A percentile compares a stretch with the other conserved stretches of the same genome.
Evolutionary conservation across 2,329 filamentous ascomycete genomes (phyloP).

Genomic region (Phoma sp.): DNA sequence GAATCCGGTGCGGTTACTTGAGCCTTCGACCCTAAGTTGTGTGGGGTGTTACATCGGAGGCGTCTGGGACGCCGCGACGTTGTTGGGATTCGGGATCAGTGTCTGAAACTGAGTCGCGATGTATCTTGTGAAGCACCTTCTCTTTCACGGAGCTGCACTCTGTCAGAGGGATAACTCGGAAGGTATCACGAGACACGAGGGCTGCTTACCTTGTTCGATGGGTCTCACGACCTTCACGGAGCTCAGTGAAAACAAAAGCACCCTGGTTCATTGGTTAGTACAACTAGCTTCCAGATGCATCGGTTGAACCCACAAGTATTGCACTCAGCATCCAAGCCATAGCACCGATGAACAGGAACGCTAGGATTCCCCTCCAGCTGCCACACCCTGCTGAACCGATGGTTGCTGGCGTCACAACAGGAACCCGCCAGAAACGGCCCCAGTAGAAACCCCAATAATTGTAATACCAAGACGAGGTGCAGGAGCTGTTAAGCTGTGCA

Average conservation of each 20-base stretch:
- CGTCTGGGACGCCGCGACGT: not conserved
- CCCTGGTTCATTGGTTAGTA: not conserved
- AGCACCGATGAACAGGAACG: not conserved
- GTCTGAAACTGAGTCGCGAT: not conserved
- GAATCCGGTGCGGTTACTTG: no score
- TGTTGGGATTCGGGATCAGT: not conserved
- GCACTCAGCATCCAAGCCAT: not conserved
- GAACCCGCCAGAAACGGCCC: conserved; percentile 20
- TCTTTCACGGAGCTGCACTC: not conserved
- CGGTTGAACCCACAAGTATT: not conserved
- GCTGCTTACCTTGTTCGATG: not conserved
- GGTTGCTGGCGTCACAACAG: not conserved
- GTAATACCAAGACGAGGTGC: conserved; percentile 17
- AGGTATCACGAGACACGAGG: not conserved
- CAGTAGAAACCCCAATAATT: conserved; percentile 22
- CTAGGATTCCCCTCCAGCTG: not conserved
- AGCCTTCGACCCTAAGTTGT: no score
- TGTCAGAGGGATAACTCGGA: not conserved
- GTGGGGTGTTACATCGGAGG: no score
- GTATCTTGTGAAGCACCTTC: not conserved
- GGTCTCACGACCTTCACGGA: not conserved
- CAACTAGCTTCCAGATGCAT: not conserved
- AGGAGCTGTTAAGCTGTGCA: conserved; percentile 18
- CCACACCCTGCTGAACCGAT: not conserved
- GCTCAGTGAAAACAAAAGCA: not conserved